phyloP scores from a whole-genome alignment of 192 early-diverging fungal genomes.

The Gamsiella multidivaricata region DNA sequence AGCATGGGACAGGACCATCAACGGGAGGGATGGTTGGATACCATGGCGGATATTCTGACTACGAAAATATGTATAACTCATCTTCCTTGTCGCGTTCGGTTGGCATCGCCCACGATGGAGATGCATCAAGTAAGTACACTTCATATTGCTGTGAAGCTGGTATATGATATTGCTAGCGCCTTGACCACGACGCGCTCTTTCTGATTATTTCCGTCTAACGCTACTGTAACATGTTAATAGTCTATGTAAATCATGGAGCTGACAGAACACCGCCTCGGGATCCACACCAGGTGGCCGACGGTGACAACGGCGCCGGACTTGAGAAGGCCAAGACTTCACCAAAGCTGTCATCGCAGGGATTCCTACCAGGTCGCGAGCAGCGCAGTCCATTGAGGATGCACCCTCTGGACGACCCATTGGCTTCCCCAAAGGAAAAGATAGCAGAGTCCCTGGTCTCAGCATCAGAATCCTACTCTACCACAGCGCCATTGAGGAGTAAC shows the following conservation, averaged over 20 bases:
- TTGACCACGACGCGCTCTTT: too few species aligned
- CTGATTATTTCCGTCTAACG: conserved; percentile 8
- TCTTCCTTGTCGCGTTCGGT: neutral
- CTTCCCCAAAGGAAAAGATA: neutral
- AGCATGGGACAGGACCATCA: neutral
- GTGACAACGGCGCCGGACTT: conserved; percentile 1
- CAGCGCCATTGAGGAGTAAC: neutral
- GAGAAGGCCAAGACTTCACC: conserved; percentile 8
- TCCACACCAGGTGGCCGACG: neutral
- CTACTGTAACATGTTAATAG: conserved; percentile 14
- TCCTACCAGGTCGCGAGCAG: neutral
- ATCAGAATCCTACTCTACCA: neutral
- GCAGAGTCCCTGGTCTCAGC: neutral
- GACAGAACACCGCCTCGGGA: conserved; percentile 16
- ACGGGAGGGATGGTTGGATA: conserved; percentile 7
- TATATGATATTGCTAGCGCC: too few species aligned
- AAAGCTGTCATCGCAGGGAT: neutral
- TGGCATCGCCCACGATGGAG: neutral
- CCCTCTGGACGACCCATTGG: neutral
- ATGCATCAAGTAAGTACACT: neutral
- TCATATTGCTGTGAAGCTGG: neutral
- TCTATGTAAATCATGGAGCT: conserved; percentile 29
- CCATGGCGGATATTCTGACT: conserved; percentile 3
- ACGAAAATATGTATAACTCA: conserved; percentile 6
- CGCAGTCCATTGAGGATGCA: neutral